phyloP scores from a whole-genome alignment of 768 basidiomycete genomes.

The Hygrophorus pudorinus region DNA sequence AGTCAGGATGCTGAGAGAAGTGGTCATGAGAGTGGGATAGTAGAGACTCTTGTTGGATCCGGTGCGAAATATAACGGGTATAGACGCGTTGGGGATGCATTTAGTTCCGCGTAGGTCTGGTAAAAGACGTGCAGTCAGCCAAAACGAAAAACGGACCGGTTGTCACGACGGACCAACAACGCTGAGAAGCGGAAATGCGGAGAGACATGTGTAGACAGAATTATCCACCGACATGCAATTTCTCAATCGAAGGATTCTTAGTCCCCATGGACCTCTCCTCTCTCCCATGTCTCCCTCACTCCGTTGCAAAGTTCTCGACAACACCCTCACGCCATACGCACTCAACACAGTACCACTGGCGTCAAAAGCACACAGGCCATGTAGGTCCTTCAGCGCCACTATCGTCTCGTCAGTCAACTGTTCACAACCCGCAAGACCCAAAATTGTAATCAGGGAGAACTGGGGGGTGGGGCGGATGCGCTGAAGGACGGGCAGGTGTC shows the following conservation, averaged over 20 bases:
- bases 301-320: slow-evolving; percentile 39
- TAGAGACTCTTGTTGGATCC: slow-evolving; percentile 23
- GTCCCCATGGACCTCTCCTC: slow-evolving; percentile 42
- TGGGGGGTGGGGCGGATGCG: slow-evolving; percentile 38
- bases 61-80: slow-evolving; percentile 16
- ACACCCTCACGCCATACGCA: slow-evolving; percentile 38
- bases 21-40: slow-evolving; percentile 30
- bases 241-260: slow-evolving; percentile 48
- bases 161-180: slow-evolving; percentile 40
- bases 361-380: slow-evolving; percentile 54
- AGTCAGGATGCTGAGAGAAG: slow-evolving; percentile 23
- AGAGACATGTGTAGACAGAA: slow-evolving; percentile 29
- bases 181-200: slow-evolving; percentile 46
- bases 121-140: slow-evolving; percentile 1
- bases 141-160: slow-evolving; percentile 3
- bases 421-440: slow-evolving; percentile 46
- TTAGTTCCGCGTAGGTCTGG: slow-evolving; percentile 41
- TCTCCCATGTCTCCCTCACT: slow-evolving; percentile 14
- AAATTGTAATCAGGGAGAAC: slow-evolving; percentile 56
- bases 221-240: slow-evolving; percentile 42
- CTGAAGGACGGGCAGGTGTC: slow-evolving; percentile 47
- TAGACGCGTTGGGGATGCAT: slow-evolving; percentile 8
- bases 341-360: slow-evolving; percentile 44
- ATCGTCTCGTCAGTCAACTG: slow-evolving; percentile 54
- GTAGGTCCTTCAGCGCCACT: slow-evolving; percentile 37